Evolutionary conservation across 2,329 filamentous ascomycete genomes (phyloP).

Genomic region (Penicillium sp.): DNA sequence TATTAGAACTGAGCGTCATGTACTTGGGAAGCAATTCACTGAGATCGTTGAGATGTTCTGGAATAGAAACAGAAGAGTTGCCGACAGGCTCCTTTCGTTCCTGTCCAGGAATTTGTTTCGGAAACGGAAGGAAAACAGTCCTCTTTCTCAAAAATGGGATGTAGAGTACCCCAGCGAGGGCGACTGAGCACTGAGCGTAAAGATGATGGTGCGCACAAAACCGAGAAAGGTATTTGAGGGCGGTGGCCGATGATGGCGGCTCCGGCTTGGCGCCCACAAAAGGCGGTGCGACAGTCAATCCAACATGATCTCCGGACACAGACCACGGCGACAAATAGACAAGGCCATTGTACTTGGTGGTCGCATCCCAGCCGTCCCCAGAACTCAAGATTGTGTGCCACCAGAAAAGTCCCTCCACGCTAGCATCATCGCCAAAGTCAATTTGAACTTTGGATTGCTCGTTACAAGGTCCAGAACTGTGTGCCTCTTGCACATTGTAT

Average conservation of each 20-base stretch:
- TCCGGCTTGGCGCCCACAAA: neutral
- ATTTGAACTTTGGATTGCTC: slow-evolving; percentile 7
- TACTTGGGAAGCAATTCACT: neutral
- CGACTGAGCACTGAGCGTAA: slow-evolving; percentile 20
- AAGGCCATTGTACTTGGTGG: slow-evolving; percentile 13
- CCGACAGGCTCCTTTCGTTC: neutral
- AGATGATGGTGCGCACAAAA: slow-evolving; percentile 17
- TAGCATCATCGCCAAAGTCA: slow-evolving; percentile 10
- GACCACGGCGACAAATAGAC: slow-evolving; percentile 19
- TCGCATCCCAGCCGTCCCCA: slow-evolving; percentile 11
- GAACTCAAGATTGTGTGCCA: slow-evolving; percentile 12
- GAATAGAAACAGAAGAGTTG: slow-evolving; percentile 1
- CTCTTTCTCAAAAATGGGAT: slow-evolving; percentile 10
- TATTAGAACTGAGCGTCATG: too few relatives aligned
- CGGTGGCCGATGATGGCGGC: slow-evolving; percentile 10
- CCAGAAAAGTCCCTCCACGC: slow-evolving; percentile 13
- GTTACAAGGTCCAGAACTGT: neutral
- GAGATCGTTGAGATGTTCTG: slow-evolving; percentile 4
- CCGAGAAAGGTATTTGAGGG: slow-evolving; percentile 17
- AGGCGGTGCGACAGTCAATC: slow-evolving; percentile 2
- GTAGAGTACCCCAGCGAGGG: slow-evolving; percentile 18
- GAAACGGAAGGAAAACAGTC: slow-evolving; percentile 13
- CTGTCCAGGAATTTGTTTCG: slow-evolving; percentile 4
- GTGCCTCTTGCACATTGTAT: neutral
- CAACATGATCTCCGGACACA: slow-evolving; percentile 5